Percentiles rank a stretch among this genome's conserved stretches.
These are phyloP conservation scores for Trichoderma aggressivum DNA, from an alignment of 2,329 filamentous ascomycete genomes.

Conservation along the genomic window DNA sequence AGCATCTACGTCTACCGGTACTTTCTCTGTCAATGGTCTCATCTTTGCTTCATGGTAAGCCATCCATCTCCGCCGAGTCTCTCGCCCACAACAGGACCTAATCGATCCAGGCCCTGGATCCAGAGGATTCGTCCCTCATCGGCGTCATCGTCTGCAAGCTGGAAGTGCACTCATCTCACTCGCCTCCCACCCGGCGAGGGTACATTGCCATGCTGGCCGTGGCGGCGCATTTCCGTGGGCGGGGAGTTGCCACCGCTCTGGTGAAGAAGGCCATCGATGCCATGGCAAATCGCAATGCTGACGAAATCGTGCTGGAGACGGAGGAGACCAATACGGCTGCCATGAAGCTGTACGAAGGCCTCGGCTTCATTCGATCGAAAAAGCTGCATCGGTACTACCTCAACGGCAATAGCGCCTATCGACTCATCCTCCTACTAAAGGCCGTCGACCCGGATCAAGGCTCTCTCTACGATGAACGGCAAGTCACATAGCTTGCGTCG, in stretches of 20 bases:
- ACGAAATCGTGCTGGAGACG: conserved; percentile 94
- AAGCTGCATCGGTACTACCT: conserved; percentile 92
- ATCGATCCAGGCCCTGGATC: conserved; percentile 53
- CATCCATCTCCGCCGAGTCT: not conserved
- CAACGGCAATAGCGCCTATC: conserved; percentile 92
- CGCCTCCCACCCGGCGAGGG: conserved; percentile 69
- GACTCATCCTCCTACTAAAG: conserved; percentile 78
- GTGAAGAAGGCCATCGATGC: conserved; percentile 89
- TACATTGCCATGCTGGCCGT: conserved; percentile 99
- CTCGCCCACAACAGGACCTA: not conserved
- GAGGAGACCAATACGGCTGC: conserved; percentile 89
- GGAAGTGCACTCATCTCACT: conserved; percentile 82
- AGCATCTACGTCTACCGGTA: conserved; percentile 99
- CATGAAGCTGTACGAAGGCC: conserved; percentile 85
- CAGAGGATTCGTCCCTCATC: conserved; percentile 62
- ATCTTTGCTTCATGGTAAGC: conserved; percentile 88
- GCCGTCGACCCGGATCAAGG: conserved; percentile 41
- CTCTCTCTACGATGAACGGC: conserved; percentile 27
- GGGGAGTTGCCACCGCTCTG: conserved; percentile 82
- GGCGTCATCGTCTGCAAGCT: conserved; percentile 95
- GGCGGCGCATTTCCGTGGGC: conserved; percentile 71
- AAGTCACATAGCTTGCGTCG: not conserved
- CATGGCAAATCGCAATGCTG: conserved; percentile 79
- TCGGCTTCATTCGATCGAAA: conserved; percentile 91
- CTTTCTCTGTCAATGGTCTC: conserved; percentile 95